phyloP scores from a whole-genome alignment of 345 rosid genomes.

The Eucalyptus marginata region DNA sequence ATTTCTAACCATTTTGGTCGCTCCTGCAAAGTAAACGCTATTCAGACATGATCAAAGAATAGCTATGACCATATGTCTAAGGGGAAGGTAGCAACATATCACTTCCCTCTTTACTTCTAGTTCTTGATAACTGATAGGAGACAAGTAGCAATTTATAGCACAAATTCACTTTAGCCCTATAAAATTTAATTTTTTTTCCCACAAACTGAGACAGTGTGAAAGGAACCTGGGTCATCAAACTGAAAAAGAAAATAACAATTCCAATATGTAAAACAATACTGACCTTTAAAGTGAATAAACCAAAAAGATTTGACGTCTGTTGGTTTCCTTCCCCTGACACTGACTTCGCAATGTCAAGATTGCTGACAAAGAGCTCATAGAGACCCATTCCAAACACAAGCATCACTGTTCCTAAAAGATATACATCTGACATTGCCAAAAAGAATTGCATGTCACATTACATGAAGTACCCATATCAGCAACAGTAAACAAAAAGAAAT shows the following conservation, averaged over 20 bases:
- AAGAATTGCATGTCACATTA: background rate
- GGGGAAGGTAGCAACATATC: background rate
- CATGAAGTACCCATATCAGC: background rate
- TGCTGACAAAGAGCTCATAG: slow-evolving; percentile 86
- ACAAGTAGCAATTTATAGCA: background rate
- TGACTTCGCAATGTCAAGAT: slow-evolving; percentile 46
- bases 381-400: slow-evolving; percentile 94
- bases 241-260: background rate
- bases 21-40: slow-evolving; percentile 23
- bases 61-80: background rate
- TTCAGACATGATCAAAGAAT: background rate
- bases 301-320: slow-evolving; percentile 56
- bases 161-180: background rate
- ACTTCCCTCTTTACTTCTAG: background rate
- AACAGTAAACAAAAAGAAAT: background rate
- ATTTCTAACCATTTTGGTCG: slow-evolving; percentile 83
- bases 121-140: background rate
- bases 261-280: background rate
- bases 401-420: slow-evolving; percentile 93
- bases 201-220: background rate
- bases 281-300: slow-evolving; percentile 69
- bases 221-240: background rate
- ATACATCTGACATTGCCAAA: slow-evolving; percentile 44
- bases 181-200: background rate
- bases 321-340: slow-evolving; percentile 12